Evolutionary conservation across 176 grass and related monocot genomes (phyloP).

Genomic region (Oryza officinalis): DNA sequence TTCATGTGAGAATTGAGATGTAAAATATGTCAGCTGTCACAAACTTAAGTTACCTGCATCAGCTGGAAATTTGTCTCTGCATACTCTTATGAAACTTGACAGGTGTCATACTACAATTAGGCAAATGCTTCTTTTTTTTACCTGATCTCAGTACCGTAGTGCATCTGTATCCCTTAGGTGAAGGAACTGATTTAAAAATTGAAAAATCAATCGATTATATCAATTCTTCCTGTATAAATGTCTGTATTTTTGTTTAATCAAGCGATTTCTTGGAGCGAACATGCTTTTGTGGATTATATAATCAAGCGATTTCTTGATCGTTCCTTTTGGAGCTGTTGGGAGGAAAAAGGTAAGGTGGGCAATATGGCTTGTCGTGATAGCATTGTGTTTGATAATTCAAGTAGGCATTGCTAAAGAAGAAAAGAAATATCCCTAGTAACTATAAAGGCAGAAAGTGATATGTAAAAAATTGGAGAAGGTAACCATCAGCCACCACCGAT

Average conservation of each 20-base stretch:
- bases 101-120: background rate
- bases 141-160: background rate
- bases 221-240: background rate
- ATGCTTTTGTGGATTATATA: background rate
- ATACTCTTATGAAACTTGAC: background rate
- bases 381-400: background rate
- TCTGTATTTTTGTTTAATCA: background rate
- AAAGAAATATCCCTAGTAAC: background rate
- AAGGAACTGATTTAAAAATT: background rate
- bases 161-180: background rate
- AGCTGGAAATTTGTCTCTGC: background rate
- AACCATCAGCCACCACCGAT: background rate
- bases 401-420: background rate
- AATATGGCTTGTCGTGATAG: slow-evolving; percentile 21
- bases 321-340: background rate
- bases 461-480: background rate
- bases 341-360: background rate
- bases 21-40: background rate
- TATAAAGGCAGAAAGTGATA: background rate
- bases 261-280: background rate
- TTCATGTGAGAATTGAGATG: background rate
- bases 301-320: too few relatives aligned
- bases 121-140: background rate
- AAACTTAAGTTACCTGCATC: background rate
- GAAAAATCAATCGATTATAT: background rate